A percentile compares a stretch with the other conserved stretches of the same genome.
These are phyloP conservation scores for Talaromyces rugulosus DNA, from an alignment of 2,329 filamentous ascomycete species.

Conservation along the genomic window DNA sequence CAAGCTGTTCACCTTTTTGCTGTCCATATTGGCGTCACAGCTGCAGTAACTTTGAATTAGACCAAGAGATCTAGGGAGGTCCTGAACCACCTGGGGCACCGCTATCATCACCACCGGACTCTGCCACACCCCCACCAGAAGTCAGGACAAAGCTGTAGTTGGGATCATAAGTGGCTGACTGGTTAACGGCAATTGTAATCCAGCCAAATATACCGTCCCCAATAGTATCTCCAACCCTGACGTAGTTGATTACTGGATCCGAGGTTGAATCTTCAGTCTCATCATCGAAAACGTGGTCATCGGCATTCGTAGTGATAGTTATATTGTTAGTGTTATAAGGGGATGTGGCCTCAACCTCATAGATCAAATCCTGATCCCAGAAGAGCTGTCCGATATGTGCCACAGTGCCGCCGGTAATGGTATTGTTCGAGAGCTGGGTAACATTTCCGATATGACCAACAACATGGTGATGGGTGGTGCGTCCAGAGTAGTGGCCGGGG, in stretches of 20 bases:
- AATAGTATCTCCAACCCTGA: slow-evolving; percentile 48
- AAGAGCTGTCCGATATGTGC: slow-evolving; percentile 61
- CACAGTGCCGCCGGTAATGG: slow-evolving; percentile 45
- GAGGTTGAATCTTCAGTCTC: slow-evolving; percentile 44
- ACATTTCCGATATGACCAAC: slow-evolving; percentile 25
- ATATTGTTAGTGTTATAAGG: slow-evolving; percentile 28
- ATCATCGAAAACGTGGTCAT: slow-evolving; percentile 42
- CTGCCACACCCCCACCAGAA: slow-evolving; percentile 11
- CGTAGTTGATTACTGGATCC: slow-evolving; percentile 54
- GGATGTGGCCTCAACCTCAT: slow-evolving; percentile 42
- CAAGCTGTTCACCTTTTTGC: background rate
- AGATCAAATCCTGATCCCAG: slow-evolving; percentile 55
- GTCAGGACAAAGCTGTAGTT: slow-evolving; percentile 13
- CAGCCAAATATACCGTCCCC: slow-evolving; percentile 34
- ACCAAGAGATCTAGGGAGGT: background rate
- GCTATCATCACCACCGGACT: background rate
- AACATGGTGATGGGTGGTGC: slow-evolving; percentile 28
- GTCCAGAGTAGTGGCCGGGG: slow-evolving; percentile 43
- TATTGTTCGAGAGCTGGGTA: slow-evolving; percentile 24
- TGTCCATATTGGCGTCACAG: background rate
- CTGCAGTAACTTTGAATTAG: background rate
- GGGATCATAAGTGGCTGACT: slow-evolving; percentile 10
- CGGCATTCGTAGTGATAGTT: slow-evolving; percentile 33
- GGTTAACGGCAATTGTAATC: slow-evolving; percentile 13
- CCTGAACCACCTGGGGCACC: background rate